Conservation (phyloP, 257 asterid genomes). For the Salvia miltiorrhiza region DNA sequence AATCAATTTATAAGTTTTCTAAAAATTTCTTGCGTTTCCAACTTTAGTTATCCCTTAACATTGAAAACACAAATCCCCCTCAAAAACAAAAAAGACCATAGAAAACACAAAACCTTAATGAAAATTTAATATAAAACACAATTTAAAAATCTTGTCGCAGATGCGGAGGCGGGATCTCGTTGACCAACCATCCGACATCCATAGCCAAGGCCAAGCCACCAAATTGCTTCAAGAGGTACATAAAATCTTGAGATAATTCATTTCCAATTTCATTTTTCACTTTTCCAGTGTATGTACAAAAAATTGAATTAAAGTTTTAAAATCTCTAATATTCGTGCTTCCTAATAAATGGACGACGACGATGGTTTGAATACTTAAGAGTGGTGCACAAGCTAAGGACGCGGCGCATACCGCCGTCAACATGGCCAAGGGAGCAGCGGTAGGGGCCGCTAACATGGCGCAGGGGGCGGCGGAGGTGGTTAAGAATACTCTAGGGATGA, state of each 20-base stretch:
- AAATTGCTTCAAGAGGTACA: conserved; percentile 6
- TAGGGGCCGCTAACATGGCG: background rate
- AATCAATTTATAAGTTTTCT: background rate
- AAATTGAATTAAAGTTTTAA: no score
- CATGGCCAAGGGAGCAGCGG: background rate
- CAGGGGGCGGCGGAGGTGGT: conserved; percentile 4
- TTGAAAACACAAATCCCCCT: no score
- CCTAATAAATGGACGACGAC: background rate
- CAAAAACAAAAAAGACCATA: no score
- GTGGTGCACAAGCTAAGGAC: conserved; percentile 9
- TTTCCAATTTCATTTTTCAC: background rate
- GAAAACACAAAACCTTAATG: no score
- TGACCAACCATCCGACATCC: background rate
- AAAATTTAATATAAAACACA: background rate
- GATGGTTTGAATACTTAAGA: background rate
- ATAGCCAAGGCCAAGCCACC: conserved; percentile 3
- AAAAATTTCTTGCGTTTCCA: background rate
- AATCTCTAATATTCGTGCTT: background rate
- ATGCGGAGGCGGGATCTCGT: background rate
- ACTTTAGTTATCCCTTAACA: background rate
- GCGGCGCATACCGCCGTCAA: background rate
- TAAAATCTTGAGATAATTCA: background rate
- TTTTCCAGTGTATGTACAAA: background rate
- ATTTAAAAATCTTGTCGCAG: background rate
- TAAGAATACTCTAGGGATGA: conserved; percentile 11